Evolutionary conservation across 148 eudicot species (phyloP).

Genomic region (Rhododendron ovatum): DNA sequence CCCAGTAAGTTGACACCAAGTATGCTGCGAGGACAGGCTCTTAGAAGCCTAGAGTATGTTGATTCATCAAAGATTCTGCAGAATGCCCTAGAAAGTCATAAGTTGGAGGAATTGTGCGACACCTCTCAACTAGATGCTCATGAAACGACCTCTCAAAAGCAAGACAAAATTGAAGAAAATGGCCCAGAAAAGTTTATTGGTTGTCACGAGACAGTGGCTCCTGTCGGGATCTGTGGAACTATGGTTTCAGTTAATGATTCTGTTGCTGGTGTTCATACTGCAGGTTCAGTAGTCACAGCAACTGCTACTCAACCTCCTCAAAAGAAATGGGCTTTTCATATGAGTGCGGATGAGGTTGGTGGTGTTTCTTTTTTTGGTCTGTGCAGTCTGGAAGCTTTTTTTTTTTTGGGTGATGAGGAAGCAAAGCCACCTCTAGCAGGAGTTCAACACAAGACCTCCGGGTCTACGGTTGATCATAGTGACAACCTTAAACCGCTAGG

Average conservation of each 20-base stretch:
- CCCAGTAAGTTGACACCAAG: constrained; percentile 34
- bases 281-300: constrained; percentile 14
- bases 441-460: neutral
- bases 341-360: constrained; percentile 82
- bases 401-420: neutral
- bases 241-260: constrained; percentile 18
- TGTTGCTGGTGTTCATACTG: constrained; percentile 9
- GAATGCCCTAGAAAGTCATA: constrained; percentile 26
- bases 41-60: constrained; percentile 37
- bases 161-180: constrained; percentile 28
- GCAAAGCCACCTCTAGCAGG: neutral
- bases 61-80: constrained; percentile 45
- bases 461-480: neutral
- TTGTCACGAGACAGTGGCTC: constrained; percentile 15
- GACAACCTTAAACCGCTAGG: neutral
- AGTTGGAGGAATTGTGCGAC: constrained; percentile 22
- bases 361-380: neutral
- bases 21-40: constrained; percentile 46
- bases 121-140: constrained; percentile 16
- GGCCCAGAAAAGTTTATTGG: constrained; percentile 11
- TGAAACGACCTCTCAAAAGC: constrained; percentile 22
- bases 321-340: constrained; percentile 60
- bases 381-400: neutral
- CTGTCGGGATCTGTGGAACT: constrained; percentile 20
- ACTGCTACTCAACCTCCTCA: constrained; percentile 30